A percentile compares a stretch with the other conserved stretches of the same genome.
These are phyloP conservation scores for Colletotrichum lindemuthianum DNA, from an alignment of 2,329 filamentous ascomycete species.

Conservation along the genomic window DNA sequence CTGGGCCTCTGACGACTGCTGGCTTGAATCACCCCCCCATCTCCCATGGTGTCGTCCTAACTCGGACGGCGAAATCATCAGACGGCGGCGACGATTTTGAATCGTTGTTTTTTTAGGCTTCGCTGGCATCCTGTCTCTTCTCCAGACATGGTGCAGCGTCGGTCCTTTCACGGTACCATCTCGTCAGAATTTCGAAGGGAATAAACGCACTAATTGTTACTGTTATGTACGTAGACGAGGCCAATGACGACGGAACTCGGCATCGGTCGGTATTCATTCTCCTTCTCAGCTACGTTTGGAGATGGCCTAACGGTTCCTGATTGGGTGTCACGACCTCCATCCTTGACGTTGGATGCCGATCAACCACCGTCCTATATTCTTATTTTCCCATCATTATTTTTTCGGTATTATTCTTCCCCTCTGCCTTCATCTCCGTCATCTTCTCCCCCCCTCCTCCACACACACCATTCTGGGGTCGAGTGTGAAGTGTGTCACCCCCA, in stretches of 20 bases:
- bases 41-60: conserved; percentile 22
- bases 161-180: conserved; percentile 33
- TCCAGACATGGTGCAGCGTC: conserved; percentile 3
- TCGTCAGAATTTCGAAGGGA: conserved; percentile 7
- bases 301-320: background rate
- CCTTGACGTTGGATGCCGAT: conserved; percentile 17
- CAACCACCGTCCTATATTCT: background rate
- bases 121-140: background rate
- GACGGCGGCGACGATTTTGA: background rate
- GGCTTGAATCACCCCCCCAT: background rate
- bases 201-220: background rate
- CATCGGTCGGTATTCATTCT: conserved; percentile 6
- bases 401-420: background rate
- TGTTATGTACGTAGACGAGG: no score
- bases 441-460: background rate
- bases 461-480: no score
- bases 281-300: conserved; percentile 1
- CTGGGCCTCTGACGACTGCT: no score
- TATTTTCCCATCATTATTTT: conserved; percentile 2
- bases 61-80: background rate
- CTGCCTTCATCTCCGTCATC: background rate
- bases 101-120: background rate
- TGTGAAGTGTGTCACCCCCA: background rate
- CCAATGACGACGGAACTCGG: no score
- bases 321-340: no score